Conservation (phyloP, 2,329 filamentous ascomycete species). For the Exophiala sp. region DNA sequence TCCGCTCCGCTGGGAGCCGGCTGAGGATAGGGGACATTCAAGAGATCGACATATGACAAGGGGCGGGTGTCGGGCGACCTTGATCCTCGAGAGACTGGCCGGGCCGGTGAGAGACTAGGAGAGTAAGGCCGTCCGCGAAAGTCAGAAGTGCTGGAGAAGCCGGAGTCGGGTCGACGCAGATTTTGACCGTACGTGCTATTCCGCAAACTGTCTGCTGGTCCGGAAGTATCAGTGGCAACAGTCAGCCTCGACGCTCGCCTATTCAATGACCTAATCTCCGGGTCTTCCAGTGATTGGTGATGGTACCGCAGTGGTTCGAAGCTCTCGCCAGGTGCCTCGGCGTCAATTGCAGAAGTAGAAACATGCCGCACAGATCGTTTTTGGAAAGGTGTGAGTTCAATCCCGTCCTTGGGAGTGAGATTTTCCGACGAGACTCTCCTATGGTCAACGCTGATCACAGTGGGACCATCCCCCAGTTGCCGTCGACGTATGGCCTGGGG, state of each 20-base stretch:
- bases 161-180: slow-evolving; percentile 64
- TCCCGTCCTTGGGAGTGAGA: slow-evolving; percentile 6
- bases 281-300: slow-evolving; percentile 44
- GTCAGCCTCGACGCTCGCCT: slow-evolving; percentile 30
- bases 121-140: slow-evolving; percentile 57
- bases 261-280: slow-evolving; percentile 16
- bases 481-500: slow-evolving; percentile 16
- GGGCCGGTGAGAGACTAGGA: slow-evolving; percentile 46
- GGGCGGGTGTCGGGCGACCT: slow-evolving; percentile 55
- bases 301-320: slow-evolving; percentile 49
- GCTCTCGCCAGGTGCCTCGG: slow-evolving; percentile 32
- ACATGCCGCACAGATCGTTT: slow-evolving; percentile 29
- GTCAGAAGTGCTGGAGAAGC: slow-evolving; percentile 70
- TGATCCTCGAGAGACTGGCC: slow-evolving; percentile 47
- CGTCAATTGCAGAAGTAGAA: slow-evolving; percentile 19
- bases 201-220: slow-evolving; percentile 46
- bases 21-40: slow-evolving; percentile 71
- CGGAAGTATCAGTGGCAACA: slow-evolving; percentile 32
- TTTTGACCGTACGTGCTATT: slow-evolving; percentile 51
- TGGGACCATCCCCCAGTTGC: slow-evolving; percentile 11
- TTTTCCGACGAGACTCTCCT: slow-evolving; percentile 21
- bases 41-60: slow-evolving; percentile 55
- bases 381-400: slow-evolving; percentile 19
- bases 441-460: slow-evolving; percentile 11
- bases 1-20: slow-evolving; percentile 56